These are phyloP conservation scores for Pulveroboletus frians DNA, from an alignment of 768 basidiomycete species.

Conservation along the genomic window DNA sequence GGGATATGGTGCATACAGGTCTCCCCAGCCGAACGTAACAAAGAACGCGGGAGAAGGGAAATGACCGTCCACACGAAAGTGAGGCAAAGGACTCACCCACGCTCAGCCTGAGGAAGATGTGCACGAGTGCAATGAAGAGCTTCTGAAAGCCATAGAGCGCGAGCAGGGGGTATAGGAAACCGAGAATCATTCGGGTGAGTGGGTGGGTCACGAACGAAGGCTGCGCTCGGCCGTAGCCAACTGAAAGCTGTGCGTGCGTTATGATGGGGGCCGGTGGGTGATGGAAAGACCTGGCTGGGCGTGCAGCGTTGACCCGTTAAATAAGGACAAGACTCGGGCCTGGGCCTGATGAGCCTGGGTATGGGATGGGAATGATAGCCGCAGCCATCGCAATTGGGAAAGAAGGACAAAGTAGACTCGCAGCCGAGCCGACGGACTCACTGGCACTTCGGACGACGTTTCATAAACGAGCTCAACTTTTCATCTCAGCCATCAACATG, in stretches of 20 bases:
- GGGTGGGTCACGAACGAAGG: background rate
- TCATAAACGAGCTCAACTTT: background rate
- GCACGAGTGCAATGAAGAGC: conserved; percentile 6
- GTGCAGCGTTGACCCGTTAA: no score
- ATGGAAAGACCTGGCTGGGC: background rate
- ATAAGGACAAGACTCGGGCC: no score
- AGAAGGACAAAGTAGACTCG: no score
- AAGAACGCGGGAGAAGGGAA: background rate
- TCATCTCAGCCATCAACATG: no score
- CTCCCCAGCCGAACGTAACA: background rate
- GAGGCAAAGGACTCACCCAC: conserved; percentile 10
- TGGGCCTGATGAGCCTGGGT: no score
- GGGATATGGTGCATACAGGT: background rate
- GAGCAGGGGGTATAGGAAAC: conserved; percentile 18
- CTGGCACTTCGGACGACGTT: background rate
- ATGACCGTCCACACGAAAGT: background rate
- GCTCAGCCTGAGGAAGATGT: background rate
- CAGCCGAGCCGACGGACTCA: no score
- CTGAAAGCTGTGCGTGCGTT: no score
- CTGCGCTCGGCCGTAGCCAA: background rate
- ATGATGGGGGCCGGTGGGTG: background rate
- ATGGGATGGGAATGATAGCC: no score
- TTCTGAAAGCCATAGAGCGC: conserved; percentile 15
- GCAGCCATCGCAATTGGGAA: no score
- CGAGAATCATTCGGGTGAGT: conserved; percentile 18